phyloP scores from a whole-genome alignment of 345 rosid genomes.

The Jatropha curcas region DNA sequence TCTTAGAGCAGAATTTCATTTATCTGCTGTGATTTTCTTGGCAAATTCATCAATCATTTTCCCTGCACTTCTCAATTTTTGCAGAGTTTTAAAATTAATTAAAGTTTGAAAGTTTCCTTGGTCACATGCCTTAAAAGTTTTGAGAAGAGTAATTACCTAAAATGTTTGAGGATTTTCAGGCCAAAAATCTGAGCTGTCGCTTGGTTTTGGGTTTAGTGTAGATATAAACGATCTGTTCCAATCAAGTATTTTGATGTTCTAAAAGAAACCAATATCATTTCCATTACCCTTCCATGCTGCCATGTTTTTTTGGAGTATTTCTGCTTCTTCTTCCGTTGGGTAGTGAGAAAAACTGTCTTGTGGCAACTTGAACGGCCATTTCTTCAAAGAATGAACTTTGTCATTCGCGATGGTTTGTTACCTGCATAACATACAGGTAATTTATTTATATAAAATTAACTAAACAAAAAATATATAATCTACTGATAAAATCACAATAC shows the following conservation, averaged over 20 bases:
- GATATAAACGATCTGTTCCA: slow-evolving; percentile 61
- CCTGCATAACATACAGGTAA: slow-evolving; percentile 27
- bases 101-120: no score
- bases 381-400: slow-evolving; percentile 42
- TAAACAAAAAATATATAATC: no score
- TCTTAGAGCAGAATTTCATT: slow-evolving; percentile 35
- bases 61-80: slow-evolving; percentile 21
- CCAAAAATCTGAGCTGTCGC: slow-evolving; percentile 53
- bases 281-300: slow-evolving; percentile 67
- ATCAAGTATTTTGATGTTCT: slow-evolving; percentile 59
- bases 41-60: slow-evolving; percentile 40
- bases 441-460: no score
- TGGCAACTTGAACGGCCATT: slow-evolving; percentile 37
- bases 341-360: slow-evolving; percentile 51
- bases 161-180: slow-evolving; percentile 46
- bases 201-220: slow-evolving; percentile 43
- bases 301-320: slow-evolving; percentile 42
- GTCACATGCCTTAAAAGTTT: no score
- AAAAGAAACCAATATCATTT: slow-evolving; percentile 54
- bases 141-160: slow-evolving; percentile 35
- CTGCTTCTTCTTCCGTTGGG: slow-evolving; percentile 50
- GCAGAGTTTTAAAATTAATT: background rate
- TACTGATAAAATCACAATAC: no score
- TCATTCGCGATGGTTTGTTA: slow-evolving; percentile 59
- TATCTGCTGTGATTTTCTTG: slow-evolving; percentile 21